Conservation (phyloP, 2,329 filamentous ascomycete species). For the Aspergillus spinulosporus region DNA sequence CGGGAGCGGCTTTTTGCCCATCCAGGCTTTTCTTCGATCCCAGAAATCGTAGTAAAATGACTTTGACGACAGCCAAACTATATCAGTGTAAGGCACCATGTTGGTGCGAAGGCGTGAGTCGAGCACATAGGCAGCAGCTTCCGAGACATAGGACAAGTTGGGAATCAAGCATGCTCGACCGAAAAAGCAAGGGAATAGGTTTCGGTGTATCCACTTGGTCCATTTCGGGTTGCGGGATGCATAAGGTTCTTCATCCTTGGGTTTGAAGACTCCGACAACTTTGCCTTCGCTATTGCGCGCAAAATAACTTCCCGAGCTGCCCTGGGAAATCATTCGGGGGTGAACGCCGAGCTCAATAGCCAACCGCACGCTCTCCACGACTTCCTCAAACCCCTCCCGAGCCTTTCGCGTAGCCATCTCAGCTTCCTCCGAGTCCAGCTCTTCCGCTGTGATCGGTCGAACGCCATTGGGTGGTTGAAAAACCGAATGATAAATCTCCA, state of each 20-base stretch:
- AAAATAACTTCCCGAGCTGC: conserved; percentile 97
- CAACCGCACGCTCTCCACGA: conserved; percentile 83
- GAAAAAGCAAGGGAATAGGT: conserved; percentile 96
- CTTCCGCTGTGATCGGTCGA: conserved; percentile 73
- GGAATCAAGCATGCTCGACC: conserved; percentile 93
- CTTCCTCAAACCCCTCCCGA: conserved; percentile 77
- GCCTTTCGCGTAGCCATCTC: conserved; percentile 65
- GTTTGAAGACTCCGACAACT: conserved; percentile 97
- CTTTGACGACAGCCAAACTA: conserved; percentile 90
- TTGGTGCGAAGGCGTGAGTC: conserved; percentile 87
- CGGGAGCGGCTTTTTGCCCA: conserved; percentile 82
- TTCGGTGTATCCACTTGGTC: conserved; percentile 99
- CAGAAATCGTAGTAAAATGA: conserved; percentile 98
- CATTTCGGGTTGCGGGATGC: conserved; percentile 96
- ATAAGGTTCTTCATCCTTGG: conserved; percentile 98
- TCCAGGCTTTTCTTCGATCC: conserved; percentile 84
- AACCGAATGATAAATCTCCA: conserved; percentile 96
- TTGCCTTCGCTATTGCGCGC: conserved; percentile 87
- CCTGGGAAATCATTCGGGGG: conserved; percentile 93
- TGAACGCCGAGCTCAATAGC: conserved; percentile 91
- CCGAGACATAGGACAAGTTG: conserved; percentile 95
- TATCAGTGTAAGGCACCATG: conserved; percentile 93
- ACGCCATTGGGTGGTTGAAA: conserved; percentile 91
- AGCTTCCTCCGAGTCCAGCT: conserved; percentile 60
- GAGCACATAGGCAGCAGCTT: conserved; percentile 93